Percentiles rank a stretch among this genome's conserved stretches.
Evolutionary conservation across 805 yeast genomes (phyloP).

Genomic region (Candida patagonica): DNA sequence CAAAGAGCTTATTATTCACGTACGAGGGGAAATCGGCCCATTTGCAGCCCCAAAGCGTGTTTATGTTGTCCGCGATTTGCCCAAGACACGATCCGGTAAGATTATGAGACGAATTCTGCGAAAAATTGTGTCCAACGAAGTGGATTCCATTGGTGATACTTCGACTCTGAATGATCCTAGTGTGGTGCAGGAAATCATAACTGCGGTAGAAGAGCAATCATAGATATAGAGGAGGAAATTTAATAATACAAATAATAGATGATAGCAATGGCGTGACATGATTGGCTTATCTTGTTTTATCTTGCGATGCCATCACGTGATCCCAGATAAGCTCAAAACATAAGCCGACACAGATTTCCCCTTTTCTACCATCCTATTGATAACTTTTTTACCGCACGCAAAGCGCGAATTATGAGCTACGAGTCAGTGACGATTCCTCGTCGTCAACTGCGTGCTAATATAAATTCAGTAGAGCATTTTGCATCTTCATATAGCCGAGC

Average conservation of each 20-base stretch:
- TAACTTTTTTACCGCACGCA: too few relatives aligned
- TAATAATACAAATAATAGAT: not conserved
- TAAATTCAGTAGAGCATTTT: slow-evolving; percentile 64
- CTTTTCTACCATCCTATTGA: not conserved
- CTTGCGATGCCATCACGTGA: not conserved
- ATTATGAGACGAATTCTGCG: slow-evolving; percentile 97
- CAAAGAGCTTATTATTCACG: slow-evolving; percentile 74
- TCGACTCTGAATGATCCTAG: slow-evolving; percentile 83
- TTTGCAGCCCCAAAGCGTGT: slow-evolving; percentile 94
- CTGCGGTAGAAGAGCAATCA: slow-evolving; percentile 39
- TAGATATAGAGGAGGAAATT: not conserved
- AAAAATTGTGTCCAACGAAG: slow-evolving; percentile 87
- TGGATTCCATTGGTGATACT: slow-evolving; percentile 84
- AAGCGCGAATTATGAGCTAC: slow-evolving; percentile 1
- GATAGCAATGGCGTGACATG: not conserved
- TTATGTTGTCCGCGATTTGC: slow-evolving; percentile 78
- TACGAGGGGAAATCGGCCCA: slow-evolving; percentile 82
- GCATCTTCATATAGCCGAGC: slow-evolving; percentile 76
- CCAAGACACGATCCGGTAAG: slow-evolving; percentile 97
- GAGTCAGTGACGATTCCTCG: slow-evolving; percentile 4
- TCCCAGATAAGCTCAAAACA: not conserved
- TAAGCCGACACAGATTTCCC: not conserved
- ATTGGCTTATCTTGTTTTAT: not conserved
- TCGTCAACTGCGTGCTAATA: not conserved
- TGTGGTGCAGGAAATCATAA: slow-evolving; percentile 68